A percentile compares a stretch with the other conserved stretches of the same genome.
Conservation (phyloP, 2,329 filamentous ascomycete species). For the Byssothecium circinans region DNA sequence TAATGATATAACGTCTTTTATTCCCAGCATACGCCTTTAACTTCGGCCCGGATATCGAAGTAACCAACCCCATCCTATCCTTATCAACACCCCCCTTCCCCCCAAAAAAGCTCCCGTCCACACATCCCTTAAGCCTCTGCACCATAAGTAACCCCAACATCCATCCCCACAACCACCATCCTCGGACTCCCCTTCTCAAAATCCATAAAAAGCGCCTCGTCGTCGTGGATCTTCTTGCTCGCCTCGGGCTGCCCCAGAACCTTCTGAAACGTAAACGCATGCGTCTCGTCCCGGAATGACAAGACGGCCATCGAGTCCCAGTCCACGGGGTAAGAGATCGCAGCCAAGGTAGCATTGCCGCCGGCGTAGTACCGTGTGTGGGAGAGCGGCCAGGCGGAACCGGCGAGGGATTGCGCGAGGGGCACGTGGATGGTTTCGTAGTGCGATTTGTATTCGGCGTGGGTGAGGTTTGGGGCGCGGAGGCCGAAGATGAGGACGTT, state of each 20-base stretch:
- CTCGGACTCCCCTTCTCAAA: slow-evolving; percentile 2
- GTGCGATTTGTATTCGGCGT: slow-evolving; percentile 8
- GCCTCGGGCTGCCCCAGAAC: slow-evolving; percentile 1
- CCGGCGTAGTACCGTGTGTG: slow-evolving; percentile 11
- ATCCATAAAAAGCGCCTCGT: slow-evolving; percentile 5
- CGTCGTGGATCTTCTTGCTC: slow-evolving; percentile 2
- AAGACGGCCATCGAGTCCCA: slow-evolving; percentile 7
- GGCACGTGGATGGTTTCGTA: slow-evolving; percentile 14
- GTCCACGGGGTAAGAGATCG: background rate
- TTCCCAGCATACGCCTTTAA: too few species aligned
- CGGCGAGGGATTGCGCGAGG: slow-evolving; percentile 10
- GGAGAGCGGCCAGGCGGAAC: slow-evolving; percentile 5
- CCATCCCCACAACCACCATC: slow-evolving; percentile 4
- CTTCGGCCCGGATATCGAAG: too few species aligned
- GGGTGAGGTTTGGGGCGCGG: slow-evolving; percentile 7
- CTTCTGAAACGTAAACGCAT: slow-evolving; percentile 1
- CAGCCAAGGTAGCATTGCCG: slow-evolving; percentile 2
- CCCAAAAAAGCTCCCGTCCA: too few species aligned
- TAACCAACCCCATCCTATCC: too few species aligned
- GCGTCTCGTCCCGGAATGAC: slow-evolving; percentile 1
- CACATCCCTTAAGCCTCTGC: too few species aligned
- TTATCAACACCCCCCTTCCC: too few species aligned
- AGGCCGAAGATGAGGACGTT: slow-evolving; percentile 8
- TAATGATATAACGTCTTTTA: too few species aligned
- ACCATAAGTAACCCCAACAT: background rate